A percentile compares a stretch with the other conserved stretches of the same genome.
phyloP scores from a whole-genome alignment of 163 green algal genomes.

The Scenedesmus sp. region DNA sequence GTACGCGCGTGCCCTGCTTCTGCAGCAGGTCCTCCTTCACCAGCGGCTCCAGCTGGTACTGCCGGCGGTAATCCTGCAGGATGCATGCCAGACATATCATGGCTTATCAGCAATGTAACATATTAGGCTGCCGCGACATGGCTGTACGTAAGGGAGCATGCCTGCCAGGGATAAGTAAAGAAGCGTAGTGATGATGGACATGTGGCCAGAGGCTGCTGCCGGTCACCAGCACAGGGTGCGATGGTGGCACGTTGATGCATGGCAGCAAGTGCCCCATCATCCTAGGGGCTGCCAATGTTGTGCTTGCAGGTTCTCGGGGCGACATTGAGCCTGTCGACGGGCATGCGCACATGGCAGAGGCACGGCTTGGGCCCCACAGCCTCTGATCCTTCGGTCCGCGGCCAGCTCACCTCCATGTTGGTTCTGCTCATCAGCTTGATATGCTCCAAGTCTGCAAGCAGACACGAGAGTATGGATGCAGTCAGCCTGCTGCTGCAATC shows the following conservation, averaged over 20 bases:
- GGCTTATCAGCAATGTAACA: background rate
- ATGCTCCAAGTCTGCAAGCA: slow-evolving; percentile 20
- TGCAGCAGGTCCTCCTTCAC: slow-evolving; percentile 75
- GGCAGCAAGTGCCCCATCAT: background rate
- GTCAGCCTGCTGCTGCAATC: background rate
- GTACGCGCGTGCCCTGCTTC: slow-evolving; percentile 64
- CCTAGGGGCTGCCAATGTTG: no score
- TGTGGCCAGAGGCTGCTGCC: background rate
- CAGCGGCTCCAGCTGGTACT: slow-evolving; percentile 83
- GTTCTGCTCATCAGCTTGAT: slow-evolving; percentile 60
- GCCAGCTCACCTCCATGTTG: slow-evolving; percentile 68
- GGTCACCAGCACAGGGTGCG: background rate
- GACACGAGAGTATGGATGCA: background rate
- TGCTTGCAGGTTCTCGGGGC: no score
- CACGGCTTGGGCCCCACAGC: no score
- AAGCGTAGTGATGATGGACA: no score
- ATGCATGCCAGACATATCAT: no score
- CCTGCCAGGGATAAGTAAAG: background rate
- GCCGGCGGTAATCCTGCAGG: slow-evolving; percentile 73
- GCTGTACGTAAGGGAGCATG: background rate
- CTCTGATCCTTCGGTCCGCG: no score
- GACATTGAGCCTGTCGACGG: no score
- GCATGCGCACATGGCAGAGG: no score
- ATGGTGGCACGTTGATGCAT: background rate
- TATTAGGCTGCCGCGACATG: background rate